Evolutionary conservation across 208 protist genomes (phyloP).

Genomic region (Trypanosoma caninum): DNA sequence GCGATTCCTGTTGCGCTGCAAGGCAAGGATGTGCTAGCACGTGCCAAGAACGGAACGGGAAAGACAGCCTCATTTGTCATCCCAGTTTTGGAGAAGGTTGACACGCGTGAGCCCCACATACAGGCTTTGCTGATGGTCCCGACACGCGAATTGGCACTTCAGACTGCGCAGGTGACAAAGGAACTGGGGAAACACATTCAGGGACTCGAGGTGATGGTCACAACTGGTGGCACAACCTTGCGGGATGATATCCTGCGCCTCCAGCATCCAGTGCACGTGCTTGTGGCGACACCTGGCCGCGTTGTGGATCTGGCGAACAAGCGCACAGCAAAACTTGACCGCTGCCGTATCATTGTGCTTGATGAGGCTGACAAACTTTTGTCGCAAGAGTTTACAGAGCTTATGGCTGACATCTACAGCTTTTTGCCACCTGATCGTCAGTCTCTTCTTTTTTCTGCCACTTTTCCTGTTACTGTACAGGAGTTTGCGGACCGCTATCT

Average conservation of each 20-base stretch:
- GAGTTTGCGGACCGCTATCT: conserved; percentile 95
- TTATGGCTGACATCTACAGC: conserved; percentile 94
- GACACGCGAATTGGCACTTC: conserved; percentile 98
- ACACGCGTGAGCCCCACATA: conserved; percentile 89
- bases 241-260: conserved; percentile 98
- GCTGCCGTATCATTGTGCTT: conserved; percentile 94
- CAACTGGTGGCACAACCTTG: conserved; percentile 96
- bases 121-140: conserved; percentile 98
- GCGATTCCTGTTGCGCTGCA: conserved; percentile 97
- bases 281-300: conserved; percentile 99
- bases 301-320: conserved; percentile 98
- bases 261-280: conserved; percentile 95
- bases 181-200: conserved; percentile 97
- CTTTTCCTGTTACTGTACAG: conserved; percentile 96
- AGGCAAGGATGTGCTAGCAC: conserved; percentile 96
- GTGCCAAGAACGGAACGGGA: conserved; percentile 99
- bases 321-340: conserved; percentile 90
- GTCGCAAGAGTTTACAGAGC: conserved; percentile 94
- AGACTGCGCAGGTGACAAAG: conserved; percentile 98
- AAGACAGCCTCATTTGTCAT: conserved; percentile 99
- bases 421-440: conserved; percentile 91
- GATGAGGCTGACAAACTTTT: conserved; percentile 99
- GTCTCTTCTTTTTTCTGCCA: conserved; percentile 98
- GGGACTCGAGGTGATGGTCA: conserved; percentile 94
- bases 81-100: conserved; percentile 96